These are phyloP conservation scores for Massospora cicadina DNA, from an alignment of 371 early-diverging fungal genomes.

Conservation along the genomic window DNA sequence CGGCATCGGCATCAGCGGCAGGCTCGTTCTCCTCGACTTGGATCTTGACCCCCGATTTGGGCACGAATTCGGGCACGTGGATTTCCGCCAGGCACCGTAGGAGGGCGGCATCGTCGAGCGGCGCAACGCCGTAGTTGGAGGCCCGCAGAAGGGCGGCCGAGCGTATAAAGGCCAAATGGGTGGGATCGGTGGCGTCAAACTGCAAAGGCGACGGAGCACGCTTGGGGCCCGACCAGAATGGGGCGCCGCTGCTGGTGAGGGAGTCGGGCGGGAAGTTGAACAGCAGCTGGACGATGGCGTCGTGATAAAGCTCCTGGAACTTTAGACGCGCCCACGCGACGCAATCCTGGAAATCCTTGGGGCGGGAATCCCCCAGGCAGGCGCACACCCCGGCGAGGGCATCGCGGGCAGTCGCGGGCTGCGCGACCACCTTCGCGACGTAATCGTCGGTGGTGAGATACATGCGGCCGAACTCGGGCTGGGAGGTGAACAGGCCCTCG, in stretches of 20 bases:
- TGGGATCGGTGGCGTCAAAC: slow-evolving; percentile 59
- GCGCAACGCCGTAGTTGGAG: slow-evolving; percentile 78
- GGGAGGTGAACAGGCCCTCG: slow-evolving; percentile 83
- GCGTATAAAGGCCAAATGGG: slow-evolving; percentile 86
- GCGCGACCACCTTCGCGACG: slow-evolving; percentile 57
- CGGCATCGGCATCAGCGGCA: slow-evolving; percentile 27
- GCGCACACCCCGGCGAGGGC: not conserved
- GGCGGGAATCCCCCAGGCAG: slow-evolving; percentile 18
- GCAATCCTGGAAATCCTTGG: slow-evolving; percentile 77
- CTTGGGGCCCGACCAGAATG: slow-evolving; percentile 99
- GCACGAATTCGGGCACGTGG: slow-evolving; percentile 70
- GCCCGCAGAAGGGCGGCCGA: slow-evolving; percentile 91
- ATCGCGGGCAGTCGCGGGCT: slow-evolving; percentile 15
- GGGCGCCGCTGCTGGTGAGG: slow-evolving; percentile 76
- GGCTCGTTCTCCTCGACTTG: slow-evolving; percentile 79
- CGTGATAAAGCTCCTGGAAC: slow-evolving; percentile 87
- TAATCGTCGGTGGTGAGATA: slow-evolving; percentile 72
- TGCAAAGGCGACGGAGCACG: slow-evolving; percentile 75
- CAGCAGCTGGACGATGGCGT: slow-evolving; percentile 81
- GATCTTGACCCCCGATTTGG: slow-evolving; percentile 90
- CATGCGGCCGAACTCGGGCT: slow-evolving; percentile 82
- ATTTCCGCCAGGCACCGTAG: slow-evolving; percentile 23
- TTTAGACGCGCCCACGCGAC: slow-evolving; percentile 77
- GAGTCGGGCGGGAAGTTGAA: slow-evolving; percentile 92
- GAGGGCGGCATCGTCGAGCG: slow-evolving; percentile 5